Conservation (phyloP, 2,329 filamentous ascomycete species). For the Colletotrichum eremochloae region DNA sequence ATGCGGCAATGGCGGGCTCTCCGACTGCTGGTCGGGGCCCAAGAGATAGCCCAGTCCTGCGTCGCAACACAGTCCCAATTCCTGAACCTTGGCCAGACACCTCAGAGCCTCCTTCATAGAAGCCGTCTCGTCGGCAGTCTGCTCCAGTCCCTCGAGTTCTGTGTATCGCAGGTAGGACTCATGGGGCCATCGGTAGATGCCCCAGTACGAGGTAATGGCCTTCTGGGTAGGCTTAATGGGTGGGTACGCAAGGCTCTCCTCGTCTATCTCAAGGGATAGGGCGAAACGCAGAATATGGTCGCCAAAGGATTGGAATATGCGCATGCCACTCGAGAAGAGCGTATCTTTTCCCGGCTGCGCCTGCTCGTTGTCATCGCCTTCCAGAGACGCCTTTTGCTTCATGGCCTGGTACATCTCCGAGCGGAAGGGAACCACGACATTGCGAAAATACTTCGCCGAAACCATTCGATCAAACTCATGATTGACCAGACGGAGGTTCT, state of each 20-base stretch:
- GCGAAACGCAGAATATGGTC: slow-evolving; percentile 73
- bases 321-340: slow-evolving; percentile 63
- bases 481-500: slow-evolving; percentile 72
- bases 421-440: slow-evolving; percentile 75
- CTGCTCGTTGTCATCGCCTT: slow-evolving; percentile 8
- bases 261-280: slow-evolving; percentile 77
- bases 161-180: slow-evolving; percentile 70
- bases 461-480: slow-evolving; percentile 69
- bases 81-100: slow-evolving; percentile 66
- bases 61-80: slow-evolving; percentile 77
- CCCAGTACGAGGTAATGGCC: slow-evolving; percentile 71
- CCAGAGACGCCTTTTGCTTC: slow-evolving; percentile 28
- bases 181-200: slow-evolving; percentile 74
- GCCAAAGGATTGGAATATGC: slow-evolving; percentile 73
- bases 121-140: slow-evolving; percentile 72
- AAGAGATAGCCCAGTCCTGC: slow-evolving; percentile 76
- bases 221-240: slow-evolving; percentile 69
- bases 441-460: slow-evolving; percentile 70
- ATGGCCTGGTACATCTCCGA: slow-evolving; percentile 69
- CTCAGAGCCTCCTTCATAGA: slow-evolving; percentile 73
- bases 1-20: slow-evolving; percentile 55
- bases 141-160: slow-evolving; percentile 70
- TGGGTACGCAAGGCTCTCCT: slow-evolving; percentile 62
- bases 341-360: slow-evolving; percentile 44
- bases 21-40: slow-evolving; percentile 69